Evolutionary conservation across 1,284 basidiomycete species (phyloP).

Genomic region (Ganoderma resinaceum): DNA sequence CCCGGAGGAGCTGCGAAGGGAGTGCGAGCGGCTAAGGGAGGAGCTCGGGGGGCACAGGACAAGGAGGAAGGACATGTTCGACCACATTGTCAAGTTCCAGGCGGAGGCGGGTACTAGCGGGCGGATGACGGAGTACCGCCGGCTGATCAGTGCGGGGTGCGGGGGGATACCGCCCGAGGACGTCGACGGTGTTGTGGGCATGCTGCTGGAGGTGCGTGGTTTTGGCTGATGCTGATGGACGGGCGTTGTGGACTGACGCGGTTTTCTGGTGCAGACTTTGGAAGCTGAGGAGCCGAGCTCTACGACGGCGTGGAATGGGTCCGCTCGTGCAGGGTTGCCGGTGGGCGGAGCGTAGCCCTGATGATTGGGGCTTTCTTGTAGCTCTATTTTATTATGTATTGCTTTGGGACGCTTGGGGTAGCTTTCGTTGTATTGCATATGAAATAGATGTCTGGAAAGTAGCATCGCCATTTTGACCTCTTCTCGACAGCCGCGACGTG

Average conservation of each 20-base stretch:
- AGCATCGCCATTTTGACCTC: not conserved
- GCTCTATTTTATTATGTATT: constrained; percentile 27
- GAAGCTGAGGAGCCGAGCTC: constrained; percentile 70
- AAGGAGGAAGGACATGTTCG: constrained; percentile 75
- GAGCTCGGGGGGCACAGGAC: constrained; percentile 72
- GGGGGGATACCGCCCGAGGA: constrained; percentile 87
- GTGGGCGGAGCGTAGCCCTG: constrained; percentile 20
- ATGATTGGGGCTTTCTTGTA: constrained; percentile 22
- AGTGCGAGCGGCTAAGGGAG: constrained; percentile 66
- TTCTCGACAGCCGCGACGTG: constrained; percentile 7
- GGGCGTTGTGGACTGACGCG: constrained; percentile 7
- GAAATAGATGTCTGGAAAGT: not conserved
- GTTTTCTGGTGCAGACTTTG: constrained; percentile 57
- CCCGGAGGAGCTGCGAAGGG: constrained; percentile 61
- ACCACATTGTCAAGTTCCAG: constrained; percentile 79
- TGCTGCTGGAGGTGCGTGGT: constrained; percentile 78
- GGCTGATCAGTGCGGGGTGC: constrained; percentile 87
- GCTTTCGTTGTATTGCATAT: constrained; percentile 24
- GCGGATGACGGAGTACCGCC: constrained; percentile 86
- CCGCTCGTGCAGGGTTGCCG: constrained; percentile 27
- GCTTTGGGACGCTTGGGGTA: constrained; percentile 20
- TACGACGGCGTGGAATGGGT: constrained; percentile 48
- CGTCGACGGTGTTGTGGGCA: constrained; percentile 84
- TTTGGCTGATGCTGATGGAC: not conserved
- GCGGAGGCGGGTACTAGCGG: constrained; percentile 90